Base-by-base conservation (phyloP, 495 filamentous ascomycete genomes). In the Apiosordaria backusii region DNA sequence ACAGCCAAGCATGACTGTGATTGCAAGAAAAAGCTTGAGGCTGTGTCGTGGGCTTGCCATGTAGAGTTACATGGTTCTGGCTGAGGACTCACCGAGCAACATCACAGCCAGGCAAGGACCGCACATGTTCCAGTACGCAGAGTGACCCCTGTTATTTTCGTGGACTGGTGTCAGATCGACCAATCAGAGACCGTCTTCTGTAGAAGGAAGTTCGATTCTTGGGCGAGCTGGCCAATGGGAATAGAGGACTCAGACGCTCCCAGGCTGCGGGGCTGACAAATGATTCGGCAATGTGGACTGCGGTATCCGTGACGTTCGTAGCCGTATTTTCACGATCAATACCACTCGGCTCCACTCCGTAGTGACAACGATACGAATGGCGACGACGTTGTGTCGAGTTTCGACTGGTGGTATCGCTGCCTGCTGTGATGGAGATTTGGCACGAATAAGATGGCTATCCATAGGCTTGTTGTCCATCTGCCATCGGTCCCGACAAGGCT, bases 161-260 rank as follows among this genome's bases (percentile, higher is more conserved):
- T 25, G 26, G 59, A n/a, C 26, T 35, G 26, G n/a, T 35, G 59
- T 10, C 57, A 27, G 45, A 19, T 27, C 21, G 27, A 61, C 59
- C 59, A 61, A 61, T 61, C 59, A 61, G 7, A 1, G n/a, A 35
- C 18, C 27, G 5, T 29, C 24, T 61, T 61, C 59, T 61, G 59
- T 40, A 61, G 59, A 61, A 25, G 59, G 59, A 61, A 61, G 29
- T 24, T 21, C 26, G 29, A 27, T 45, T 61, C 59, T 61, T 61
- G 59, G 59, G 16, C 2, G 2, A 29, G n/a, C 27, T n/a, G 27
- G 27, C 59, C 59, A 61, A 61, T 45, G 13, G 29, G 18, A 27
- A 23, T 18, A 27, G 15, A 61, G 4, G n/a, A 21, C 59, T 35
- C 25, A 35, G 26, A 45, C 26, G 59, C 59, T 61, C 26, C 40